Base-by-base conservation (phyloP, 1,139 yeast species). In the Candida buenavistaensis region DNA sequence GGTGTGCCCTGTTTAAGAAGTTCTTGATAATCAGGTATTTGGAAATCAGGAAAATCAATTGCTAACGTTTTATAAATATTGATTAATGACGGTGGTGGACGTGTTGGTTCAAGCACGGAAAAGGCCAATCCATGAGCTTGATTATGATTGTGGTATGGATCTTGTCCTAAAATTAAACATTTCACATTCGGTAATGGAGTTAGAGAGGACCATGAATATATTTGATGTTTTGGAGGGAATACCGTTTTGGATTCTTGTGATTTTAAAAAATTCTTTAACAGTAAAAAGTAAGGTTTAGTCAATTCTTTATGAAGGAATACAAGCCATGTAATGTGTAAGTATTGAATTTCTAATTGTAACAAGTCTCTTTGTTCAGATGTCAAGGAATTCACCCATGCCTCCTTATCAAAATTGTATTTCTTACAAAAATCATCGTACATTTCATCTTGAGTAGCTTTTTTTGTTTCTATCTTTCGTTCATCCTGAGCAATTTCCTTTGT, bases 61-160 rank as follows among this genome's bases (percentile, higher is more conserved):
- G 72, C 63, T 12, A 92, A 60, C 10, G 88, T 82, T 54, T 89
- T 92, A 67, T 83, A 94, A 39, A 92, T 94, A 54, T 92, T 92
- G 36, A 78, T 70, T 44, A 92, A 67, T 2, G 97, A 88, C 1
- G 99, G 98, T 2, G 99, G 99, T 0, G 95, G 76, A 1, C 88
- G 81, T 1, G 76, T 70, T 3, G 96, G 96, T 22, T 86, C 83
- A 33, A 79, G 70, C 2, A 92, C 98, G 9, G 95, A 84, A 51
- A 92, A 92, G 4, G 98, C 97, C 19, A 92, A 66, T 0, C 99
- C 99, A 52, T 92, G 98, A 0, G 99, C 99, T 57, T 92, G 98
- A 52, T 86, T 85, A 48, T 60, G 62, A 54, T 89, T 89, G 57
- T 94, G 98, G 55, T 92, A 92, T 0, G 99, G 99, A 56, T 92